Evolutionary conservation across 345 rosid species (phyloP).

Genomic region (Eucalyptus sp.): DNA sequence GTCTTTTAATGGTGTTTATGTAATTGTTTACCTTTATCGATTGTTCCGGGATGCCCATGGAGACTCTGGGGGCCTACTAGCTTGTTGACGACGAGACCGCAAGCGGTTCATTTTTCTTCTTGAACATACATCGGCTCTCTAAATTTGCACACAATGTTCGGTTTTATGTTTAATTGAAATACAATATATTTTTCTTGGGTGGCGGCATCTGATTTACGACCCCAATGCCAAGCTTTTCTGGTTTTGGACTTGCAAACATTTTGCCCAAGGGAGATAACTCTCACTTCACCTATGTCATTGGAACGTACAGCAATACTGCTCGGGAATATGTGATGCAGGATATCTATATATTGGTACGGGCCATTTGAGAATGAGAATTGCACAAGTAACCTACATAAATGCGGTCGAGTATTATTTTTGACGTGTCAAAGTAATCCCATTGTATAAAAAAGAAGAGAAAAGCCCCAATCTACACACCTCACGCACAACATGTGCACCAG

Average conservation of each 20-base stretch:
- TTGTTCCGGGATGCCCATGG: no score
- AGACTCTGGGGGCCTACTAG: no score
- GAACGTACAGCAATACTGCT: constrained; percentile 65
- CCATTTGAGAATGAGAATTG: not conserved
- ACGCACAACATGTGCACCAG: not conserved
- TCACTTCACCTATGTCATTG: constrained; percentile 70
- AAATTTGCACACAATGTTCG: no score
- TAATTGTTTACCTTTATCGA: no score
- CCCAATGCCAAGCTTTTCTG: not conserved
- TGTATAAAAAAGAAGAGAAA: not conserved
- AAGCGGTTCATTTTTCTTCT: no score
- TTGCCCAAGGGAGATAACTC: constrained; percentile 70
- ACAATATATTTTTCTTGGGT: no score
- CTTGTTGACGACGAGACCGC: no score
- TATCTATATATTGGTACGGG: no score
- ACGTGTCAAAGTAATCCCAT: not conserved
- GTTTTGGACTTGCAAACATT: not conserved
- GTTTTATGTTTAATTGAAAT: no score
- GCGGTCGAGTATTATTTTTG: not conserved
- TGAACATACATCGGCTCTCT: no score
- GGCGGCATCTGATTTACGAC: not conserved
- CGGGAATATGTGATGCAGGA: constrained; percentile 74
- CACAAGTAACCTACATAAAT: not conserved
- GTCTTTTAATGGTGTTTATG: no score
- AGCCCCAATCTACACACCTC: not conserved